phyloP scores from a whole-genome alignment of 2,329 filamentous ascomycete genomes.

The Alternaria sp. region DNA sequence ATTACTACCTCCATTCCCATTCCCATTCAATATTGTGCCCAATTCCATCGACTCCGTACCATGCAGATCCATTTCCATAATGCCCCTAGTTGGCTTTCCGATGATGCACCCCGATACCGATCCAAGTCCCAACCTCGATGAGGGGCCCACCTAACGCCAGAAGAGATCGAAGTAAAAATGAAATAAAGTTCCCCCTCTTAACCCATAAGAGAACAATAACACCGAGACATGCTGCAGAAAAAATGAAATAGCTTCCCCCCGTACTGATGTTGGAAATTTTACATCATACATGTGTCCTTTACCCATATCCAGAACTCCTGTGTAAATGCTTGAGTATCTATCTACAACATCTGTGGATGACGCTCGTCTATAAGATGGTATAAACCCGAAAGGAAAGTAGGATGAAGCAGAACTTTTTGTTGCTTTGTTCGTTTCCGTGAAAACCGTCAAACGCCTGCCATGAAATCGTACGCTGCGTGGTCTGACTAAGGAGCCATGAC shows the following conservation, averaged over 20 bases:
- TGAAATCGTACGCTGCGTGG: constrained; percentile 6
- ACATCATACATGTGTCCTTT: constrained; percentile 25
- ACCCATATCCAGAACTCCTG: not conserved
- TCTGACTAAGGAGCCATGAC: constrained; percentile 70
- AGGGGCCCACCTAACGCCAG: constrained; percentile 8
- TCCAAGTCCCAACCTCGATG: constrained; percentile 3
- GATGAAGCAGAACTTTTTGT: constrained; percentile 5
- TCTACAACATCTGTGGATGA: constrained; percentile 1
- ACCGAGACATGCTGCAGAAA: constrained; percentile 23
- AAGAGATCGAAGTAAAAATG: constrained; percentile 11
- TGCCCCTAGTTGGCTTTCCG: not conserved
- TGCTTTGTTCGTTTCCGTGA: constrained; percentile 14
- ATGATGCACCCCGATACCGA: not conserved
- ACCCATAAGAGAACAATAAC: not conserved
- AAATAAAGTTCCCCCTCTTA: constrained; percentile 12
- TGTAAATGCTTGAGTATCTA: constrained; percentile 17
- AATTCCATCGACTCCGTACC: constrained; percentile 2
- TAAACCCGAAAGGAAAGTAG: constrained; percentile 3
- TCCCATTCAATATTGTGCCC: not conserved
- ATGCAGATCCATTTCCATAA: constrained; percentile 14
- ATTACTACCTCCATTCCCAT: not conserved
- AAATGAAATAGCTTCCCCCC: constrained; percentile 46
- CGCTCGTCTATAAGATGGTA: constrained; percentile 9
- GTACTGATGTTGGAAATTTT: constrained; percentile 22
- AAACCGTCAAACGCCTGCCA: constrained; percentile 17